phyloP scores from a whole-genome alignment of 2,329 filamentous ascomycete species.

The Aspergillus pseudotamarii region DNA sequence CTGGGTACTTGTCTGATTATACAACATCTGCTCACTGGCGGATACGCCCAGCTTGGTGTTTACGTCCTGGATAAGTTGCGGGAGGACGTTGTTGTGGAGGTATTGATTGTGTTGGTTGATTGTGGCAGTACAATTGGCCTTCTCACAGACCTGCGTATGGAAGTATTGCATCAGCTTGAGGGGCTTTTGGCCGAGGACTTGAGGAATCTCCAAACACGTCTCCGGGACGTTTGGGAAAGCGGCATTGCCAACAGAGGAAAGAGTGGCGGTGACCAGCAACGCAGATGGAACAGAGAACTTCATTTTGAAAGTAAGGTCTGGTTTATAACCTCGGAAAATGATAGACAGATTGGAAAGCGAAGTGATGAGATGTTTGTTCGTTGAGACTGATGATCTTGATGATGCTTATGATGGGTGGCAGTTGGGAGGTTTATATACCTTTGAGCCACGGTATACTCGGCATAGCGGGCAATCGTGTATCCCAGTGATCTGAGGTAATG shows the following conservation, averaged over 20 bases:
- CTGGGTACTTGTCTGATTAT: constrained; percentile 11
- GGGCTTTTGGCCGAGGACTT: constrained; percentile 15
- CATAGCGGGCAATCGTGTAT: not conserved
- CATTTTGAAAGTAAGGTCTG: not conserved
- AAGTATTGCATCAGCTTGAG: constrained; percentile 11
- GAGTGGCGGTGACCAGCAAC: not conserved
- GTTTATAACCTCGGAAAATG: not conserved
- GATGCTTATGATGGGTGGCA: not conserved
- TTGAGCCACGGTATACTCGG: not conserved
- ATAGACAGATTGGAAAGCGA: not conserved
- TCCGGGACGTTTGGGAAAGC: constrained; percentile 26
- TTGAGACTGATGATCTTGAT: not conserved
- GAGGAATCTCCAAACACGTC: constrained; percentile 12
- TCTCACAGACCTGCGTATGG: constrained; percentile 11
- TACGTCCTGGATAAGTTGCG: constrained; percentile 11
- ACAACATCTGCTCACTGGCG: constrained; percentile 8
- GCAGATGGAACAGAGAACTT: not conserved
- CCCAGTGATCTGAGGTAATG: not conserved
- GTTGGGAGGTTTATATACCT: not conserved
- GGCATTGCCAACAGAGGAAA: not conserved
- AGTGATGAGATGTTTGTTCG: not conserved
- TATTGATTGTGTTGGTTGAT: constrained; percentile 17
- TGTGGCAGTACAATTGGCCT: constrained; percentile 15
- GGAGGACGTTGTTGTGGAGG: constrained; percentile 11
- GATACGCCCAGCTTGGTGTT: constrained; percentile 9